phyloP scores from a whole-genome alignment of 2,329 filamentous ascomycete genomes.

The Cercospora zeina region DNA sequence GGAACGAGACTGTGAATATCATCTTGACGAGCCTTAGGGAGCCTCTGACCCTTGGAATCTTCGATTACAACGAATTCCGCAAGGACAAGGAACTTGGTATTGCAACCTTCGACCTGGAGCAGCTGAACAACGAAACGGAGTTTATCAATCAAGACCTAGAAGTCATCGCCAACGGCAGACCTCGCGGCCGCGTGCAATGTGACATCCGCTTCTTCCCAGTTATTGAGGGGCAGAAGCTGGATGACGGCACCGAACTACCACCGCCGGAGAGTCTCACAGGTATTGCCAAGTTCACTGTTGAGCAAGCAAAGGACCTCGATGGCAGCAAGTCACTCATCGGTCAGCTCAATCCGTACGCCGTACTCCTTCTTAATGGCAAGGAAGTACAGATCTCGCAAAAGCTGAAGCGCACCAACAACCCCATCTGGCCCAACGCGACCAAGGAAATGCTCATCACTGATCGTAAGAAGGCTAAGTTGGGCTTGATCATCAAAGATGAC shows the following conservation, averaged over 20 bases:
- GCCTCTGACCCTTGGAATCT: conserved; percentile 77
- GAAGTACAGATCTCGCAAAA: conserved; percentile 87
- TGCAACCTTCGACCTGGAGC: conserved; percentile 81
- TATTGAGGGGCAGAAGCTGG: conserved; percentile 67
- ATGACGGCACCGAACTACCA: conserved; percentile 75
- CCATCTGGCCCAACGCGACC: conserved; percentile 88
- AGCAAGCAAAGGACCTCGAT: conserved; percentile 95
- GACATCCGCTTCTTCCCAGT: conserved; percentile 97
- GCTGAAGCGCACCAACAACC: conserved; percentile 95
- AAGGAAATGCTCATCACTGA: conserved; percentile 97
- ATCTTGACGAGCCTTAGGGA: conserved; percentile 91
- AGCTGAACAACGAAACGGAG: conserved; percentile 72
- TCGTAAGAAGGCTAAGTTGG: conserved; percentile 83
- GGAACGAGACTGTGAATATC: conserved; percentile 96
- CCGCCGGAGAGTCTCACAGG: conserved; percentile 89
- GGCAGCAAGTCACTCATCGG: conserved; percentile 89
- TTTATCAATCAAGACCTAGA: conserved; percentile 85
- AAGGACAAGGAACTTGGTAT: conserved; percentile 95
- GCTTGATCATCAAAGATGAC: conserved; percentile 92
- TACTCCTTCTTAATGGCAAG: conserved; percentile 86
- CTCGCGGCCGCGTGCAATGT: conserved; percentile 73
- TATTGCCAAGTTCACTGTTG: conserved; percentile 88
- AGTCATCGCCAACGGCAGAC: conserved; percentile 78
- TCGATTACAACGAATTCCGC: conserved; percentile 91
- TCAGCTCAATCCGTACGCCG: conserved; percentile 85